Evolutionary conservation across 2,329 filamentous ascomycete species (phyloP).

Genomic region (Arthrobotrys musiformis): DNA sequence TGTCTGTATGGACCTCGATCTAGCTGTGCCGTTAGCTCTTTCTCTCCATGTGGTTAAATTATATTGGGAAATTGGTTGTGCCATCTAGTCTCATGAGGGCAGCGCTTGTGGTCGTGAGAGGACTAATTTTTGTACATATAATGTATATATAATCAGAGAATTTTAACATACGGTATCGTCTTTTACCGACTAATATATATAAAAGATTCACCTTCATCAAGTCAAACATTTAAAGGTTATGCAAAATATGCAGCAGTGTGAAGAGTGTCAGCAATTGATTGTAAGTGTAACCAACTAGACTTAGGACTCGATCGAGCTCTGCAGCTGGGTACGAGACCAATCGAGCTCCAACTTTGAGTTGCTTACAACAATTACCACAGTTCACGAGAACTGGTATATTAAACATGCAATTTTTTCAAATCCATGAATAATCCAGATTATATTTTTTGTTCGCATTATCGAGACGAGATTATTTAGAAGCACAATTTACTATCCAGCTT

Average conservation of each 20-base stretch:
- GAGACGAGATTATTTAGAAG: too few species aligned
- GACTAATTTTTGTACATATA: not conserved
- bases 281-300: too few species aligned
- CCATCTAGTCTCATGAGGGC: too few species aligned
- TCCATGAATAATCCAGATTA: too few species aligned
- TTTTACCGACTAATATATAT: not conserved
- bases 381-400: too few species aligned
- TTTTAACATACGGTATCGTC: not conserved
- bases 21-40: not conserved
- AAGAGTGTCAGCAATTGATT: too few species aligned
- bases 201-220: not conserved
- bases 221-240: not conserved
- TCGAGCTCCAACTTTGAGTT: not conserved
- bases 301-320: too few species aligned
- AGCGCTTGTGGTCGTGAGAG: not conserved
- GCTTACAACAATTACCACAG: not conserved
- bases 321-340: too few species aligned
- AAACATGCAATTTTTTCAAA: too few species aligned
- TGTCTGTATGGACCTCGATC: not conserved
- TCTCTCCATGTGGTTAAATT: not conserved
- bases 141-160: not conserved
- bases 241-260: not conserved
- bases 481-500: not conserved
- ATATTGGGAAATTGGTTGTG: not conserved
- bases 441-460: too few species aligned